These are phyloP conservation scores for Ceratobasidium sp. DNA, from an alignment of 1,284 basidiomycete species.

Conservation along the genomic window DNA sequence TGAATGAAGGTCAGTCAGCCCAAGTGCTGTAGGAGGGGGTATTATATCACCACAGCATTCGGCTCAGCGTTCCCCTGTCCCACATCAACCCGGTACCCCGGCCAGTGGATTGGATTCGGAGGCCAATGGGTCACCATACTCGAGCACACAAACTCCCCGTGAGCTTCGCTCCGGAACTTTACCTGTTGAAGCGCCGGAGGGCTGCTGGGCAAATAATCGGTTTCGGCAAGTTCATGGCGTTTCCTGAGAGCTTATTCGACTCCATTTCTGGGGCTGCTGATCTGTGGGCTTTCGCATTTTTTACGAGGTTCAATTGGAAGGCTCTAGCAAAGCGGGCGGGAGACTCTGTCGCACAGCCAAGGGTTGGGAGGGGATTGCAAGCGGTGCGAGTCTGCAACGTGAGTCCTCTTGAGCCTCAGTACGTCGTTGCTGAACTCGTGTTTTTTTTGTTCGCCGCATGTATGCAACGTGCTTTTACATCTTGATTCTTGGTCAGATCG, in stretches of 20 bases:
- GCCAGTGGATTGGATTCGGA: constrained; percentile 12
- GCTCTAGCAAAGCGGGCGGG: background rate
- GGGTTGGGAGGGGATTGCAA: constrained; percentile 14
- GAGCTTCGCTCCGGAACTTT: constrained; percentile 35
- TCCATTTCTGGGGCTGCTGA: constrained; percentile 38
- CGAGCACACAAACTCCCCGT: constrained; percentile 18
- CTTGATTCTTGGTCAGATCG: constrained; percentile 30
- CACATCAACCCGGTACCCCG: constrained; percentile 27
- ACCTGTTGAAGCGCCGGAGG: constrained; percentile 31
- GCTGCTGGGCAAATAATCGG: background rate
- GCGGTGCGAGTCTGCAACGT: constrained; percentile 10
- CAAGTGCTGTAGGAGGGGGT: constrained; percentile 23
- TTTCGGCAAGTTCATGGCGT: constrained; percentile 32
- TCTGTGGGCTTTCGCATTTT: constrained; percentile 32
- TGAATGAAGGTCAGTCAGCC: constrained; percentile 39
- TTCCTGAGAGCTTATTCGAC: constrained; percentile 39
- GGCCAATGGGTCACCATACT: constrained; percentile 12
- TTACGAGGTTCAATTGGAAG: constrained; percentile 13
- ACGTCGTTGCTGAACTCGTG: constrained; percentile 18
- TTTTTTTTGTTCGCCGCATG: constrained; percentile 38
- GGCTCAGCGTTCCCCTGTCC: background rate
- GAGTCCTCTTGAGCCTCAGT: constrained; percentile 25
- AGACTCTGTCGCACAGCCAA: constrained; percentile 31
- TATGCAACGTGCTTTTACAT: constrained; percentile 42
- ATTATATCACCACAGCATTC: constrained; percentile 32